Conservation (phyloP, 2,329 filamentous ascomycete species). For the Colletotrichum filicis region DNA sequence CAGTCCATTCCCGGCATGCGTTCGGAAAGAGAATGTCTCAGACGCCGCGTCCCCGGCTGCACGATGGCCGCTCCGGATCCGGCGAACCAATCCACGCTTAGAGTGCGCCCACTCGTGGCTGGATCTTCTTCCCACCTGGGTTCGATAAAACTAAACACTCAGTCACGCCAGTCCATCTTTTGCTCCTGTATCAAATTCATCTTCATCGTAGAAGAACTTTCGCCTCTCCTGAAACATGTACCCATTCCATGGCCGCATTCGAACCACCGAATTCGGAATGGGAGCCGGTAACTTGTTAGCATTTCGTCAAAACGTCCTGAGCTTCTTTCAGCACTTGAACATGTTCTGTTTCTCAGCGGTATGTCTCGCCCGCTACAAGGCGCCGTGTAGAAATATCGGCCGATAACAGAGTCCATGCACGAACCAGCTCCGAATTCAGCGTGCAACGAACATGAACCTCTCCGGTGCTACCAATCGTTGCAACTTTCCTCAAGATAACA, state of each 20-base stretch:
- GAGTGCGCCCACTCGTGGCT: no score
- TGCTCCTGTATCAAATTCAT: not conserved
- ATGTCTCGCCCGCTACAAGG: not conserved
- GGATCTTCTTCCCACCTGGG: not conserved
- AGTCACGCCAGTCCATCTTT: no score
- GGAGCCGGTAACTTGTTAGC: not conserved
- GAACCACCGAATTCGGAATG: not conserved
- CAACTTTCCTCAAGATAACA: no score
- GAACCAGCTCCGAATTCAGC: no score
- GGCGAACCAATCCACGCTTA: not conserved
- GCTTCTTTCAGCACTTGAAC: not conserved
- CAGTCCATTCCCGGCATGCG: not conserved
- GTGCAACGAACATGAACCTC: no score
- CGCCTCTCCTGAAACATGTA: not conserved
- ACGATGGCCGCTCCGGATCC: slow-evolving; percentile 6
- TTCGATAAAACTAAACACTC: no score
- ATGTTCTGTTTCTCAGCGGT: not conserved
- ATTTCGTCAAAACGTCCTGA: not conserved
- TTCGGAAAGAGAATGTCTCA: slow-evolving; percentile 15
- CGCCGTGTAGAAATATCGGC: no score
- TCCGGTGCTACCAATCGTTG: no score
- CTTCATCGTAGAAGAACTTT: no score
- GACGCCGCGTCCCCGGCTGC: not conserved
- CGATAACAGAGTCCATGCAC: no score
- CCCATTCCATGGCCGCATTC: not conserved